Conservation (phyloP, 2,329 filamentous ascomycete genomes). For the Mycocentrospora acerina region DNA sequence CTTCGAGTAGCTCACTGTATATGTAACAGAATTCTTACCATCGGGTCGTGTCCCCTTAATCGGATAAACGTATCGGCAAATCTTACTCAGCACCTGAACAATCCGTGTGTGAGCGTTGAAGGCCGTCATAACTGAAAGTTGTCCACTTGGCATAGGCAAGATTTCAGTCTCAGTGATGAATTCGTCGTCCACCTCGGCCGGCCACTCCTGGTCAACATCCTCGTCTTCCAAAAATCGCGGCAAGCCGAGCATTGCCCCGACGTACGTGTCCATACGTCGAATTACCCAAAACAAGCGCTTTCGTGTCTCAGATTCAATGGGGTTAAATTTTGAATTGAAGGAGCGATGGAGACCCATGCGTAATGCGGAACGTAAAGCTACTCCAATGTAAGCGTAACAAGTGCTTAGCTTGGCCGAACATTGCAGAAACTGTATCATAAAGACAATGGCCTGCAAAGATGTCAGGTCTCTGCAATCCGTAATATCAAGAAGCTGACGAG, state of each 20-base stretch:
- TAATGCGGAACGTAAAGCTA: slow-evolving; percentile 52
- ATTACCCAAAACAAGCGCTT: slow-evolving; percentile 57
- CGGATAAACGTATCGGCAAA: slow-evolving; percentile 65
- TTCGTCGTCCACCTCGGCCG: slow-evolving; percentile 52
- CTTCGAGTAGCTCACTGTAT: slow-evolving; percentile 64
- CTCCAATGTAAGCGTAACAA: slow-evolving; percentile 56
- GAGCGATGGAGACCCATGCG: slow-evolving; percentile 56
- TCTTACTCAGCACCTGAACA: slow-evolving; percentile 60
- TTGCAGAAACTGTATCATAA: slow-evolving; percentile 57
- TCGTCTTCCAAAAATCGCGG: slow-evolving; percentile 52
- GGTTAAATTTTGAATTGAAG: slow-evolving; percentile 49
- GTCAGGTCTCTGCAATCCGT: slow-evolving; percentile 54
- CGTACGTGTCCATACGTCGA: slow-evolving; percentile 55
- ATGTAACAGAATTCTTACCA: slow-evolving; percentile 50
- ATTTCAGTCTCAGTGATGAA: slow-evolving; percentile 52
- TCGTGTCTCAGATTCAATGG: slow-evolving; percentile 51
- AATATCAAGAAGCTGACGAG: slow-evolving; percentile 53
- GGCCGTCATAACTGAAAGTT: slow-evolving; percentile 59
- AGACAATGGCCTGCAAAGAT: slow-evolving; percentile 54
- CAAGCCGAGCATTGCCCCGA: slow-evolving; percentile 53
- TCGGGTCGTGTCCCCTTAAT: slow-evolving; percentile 53
- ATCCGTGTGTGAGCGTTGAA: slow-evolving; percentile 63
- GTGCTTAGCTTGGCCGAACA: slow-evolving; percentile 55
- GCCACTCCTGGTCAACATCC: slow-evolving; percentile 52
- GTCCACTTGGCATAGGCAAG: slow-evolving; percentile 57